Evolutionary conservation across 1,284 basidiomycete genomes (phyloP).

Genomic region (Puccinia triticina): DNA sequence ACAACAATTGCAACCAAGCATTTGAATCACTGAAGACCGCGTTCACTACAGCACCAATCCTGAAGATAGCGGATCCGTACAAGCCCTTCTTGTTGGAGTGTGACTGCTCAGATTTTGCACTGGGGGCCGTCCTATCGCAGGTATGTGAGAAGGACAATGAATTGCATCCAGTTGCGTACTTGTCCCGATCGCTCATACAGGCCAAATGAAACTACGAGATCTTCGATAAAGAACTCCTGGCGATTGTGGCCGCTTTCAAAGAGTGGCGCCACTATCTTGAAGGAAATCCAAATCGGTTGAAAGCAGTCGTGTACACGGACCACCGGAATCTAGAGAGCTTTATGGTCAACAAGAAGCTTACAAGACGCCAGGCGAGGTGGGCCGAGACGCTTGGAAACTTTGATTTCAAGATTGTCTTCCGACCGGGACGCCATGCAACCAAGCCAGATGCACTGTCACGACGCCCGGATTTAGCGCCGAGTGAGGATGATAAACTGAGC

Average conservation of each 20-base stretch:
- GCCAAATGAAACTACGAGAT: conserved; percentile 19
- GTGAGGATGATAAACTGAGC: background rate
- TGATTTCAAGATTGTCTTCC: conserved; percentile 12
- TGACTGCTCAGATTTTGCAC: conserved; percentile 27
- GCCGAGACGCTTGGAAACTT: background rate
- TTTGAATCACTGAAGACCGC: conserved; percentile 1
- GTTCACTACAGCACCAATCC: conserved; percentile 10
- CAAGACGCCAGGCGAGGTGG: background rate
- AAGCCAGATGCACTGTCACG: background rate
- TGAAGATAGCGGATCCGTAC: too few species aligned
- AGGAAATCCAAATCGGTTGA: too few species aligned
- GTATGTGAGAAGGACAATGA: background rate
- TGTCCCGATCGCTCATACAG: background rate
- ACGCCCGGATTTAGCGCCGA: background rate
- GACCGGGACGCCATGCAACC: background rate
- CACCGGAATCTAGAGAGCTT: conserved; percentile 16
- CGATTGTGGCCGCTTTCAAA: background rate
- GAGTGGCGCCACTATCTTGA: conserved; percentile 1
- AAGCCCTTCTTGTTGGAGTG: too few species aligned
- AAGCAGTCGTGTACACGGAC: conserved; percentile 16
- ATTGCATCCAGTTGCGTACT: conserved; percentile 16
- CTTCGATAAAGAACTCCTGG: conserved; percentile 29
- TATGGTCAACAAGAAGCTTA: conserved; percentile 17
- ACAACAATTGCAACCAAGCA: background rate
- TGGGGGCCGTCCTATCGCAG: conserved; percentile 9